These are phyloP conservation scores for Xylaria venustula DNA, from an alignment of 495 filamentous ascomycete genomes.

Conservation along the genomic window DNA sequence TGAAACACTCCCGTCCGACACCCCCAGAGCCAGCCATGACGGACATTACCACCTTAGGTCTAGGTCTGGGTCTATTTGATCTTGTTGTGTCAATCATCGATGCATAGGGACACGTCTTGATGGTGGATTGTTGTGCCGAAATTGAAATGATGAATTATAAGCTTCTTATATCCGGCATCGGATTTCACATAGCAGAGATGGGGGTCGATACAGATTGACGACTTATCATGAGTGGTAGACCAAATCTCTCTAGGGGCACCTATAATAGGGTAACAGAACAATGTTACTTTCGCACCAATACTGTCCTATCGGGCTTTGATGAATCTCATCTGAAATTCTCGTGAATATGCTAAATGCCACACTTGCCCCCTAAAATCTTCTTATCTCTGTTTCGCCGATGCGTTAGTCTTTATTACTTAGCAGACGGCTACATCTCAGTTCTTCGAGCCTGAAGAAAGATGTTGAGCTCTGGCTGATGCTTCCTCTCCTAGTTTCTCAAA, in stretches of 20 bases:
- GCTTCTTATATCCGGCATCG: neutral
- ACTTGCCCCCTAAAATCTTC: neutral
- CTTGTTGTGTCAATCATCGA: neutral
- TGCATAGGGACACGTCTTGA: neutral
- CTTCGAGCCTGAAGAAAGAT: no score
- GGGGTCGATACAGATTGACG: neutral
- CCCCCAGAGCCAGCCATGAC: neutral
- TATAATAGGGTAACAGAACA: neutral
- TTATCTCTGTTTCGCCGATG: no score
- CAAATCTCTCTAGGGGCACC: neutral
- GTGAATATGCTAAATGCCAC: neutral
- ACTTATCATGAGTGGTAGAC: neutral
- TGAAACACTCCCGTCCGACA: neutral
- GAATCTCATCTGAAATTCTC: neutral
- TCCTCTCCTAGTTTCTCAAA: no score
- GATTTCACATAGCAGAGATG: neutral
- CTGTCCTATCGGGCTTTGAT: neutral
- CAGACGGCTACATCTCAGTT: no score
- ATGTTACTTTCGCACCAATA: neutral
- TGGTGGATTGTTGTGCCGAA: neutral
- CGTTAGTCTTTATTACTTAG: neutral
- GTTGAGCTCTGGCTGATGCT: no score
- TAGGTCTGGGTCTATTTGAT: constrained; percentile 12
- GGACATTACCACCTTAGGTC: neutral
- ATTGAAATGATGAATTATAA: neutral